These are phyloP conservation scores for Stagonosporopsis vannaccii DNA, from an alignment of 2,329 filamentous ascomycete genomes.

Conservation along the genomic window DNA sequence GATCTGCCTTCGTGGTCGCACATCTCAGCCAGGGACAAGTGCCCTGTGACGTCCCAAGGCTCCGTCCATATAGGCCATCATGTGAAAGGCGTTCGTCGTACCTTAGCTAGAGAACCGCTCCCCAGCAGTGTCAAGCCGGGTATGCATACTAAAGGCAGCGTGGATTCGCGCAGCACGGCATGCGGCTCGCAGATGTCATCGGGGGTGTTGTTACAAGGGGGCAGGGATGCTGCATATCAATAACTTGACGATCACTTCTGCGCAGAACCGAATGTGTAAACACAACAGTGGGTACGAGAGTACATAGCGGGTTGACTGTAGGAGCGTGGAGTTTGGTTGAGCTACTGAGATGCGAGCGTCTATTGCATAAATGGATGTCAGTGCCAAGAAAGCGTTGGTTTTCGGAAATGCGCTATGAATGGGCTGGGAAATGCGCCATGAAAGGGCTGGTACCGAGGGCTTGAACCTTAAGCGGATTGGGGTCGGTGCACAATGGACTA, in stretches of 20 bases:
- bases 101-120: background rate
- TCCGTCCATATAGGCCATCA: background rate
- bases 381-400: background rate
- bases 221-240: constrained; percentile 4
- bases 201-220: background rate
- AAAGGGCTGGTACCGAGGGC: constrained; percentile 2
- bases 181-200: background rate
- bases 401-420: constrained; percentile 3
- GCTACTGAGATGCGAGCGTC: too few species aligned
- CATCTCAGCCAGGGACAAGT: background rate
- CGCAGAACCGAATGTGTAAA: background rate
- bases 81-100: background rate
- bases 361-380: background rate
- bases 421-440: constrained; percentile 5
- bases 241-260: background rate
- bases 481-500: background rate
- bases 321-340: background rate
- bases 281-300: background rate
- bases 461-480: background rate
- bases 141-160: background rate
- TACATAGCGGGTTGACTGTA: background rate
- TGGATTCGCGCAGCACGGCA: background rate
- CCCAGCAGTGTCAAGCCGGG: background rate
- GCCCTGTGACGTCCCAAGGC: background rate
- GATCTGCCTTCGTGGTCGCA: background rate